Conservation (phyloP, 306 rosid genomes). For the Clitoria ternatea region DNA sequence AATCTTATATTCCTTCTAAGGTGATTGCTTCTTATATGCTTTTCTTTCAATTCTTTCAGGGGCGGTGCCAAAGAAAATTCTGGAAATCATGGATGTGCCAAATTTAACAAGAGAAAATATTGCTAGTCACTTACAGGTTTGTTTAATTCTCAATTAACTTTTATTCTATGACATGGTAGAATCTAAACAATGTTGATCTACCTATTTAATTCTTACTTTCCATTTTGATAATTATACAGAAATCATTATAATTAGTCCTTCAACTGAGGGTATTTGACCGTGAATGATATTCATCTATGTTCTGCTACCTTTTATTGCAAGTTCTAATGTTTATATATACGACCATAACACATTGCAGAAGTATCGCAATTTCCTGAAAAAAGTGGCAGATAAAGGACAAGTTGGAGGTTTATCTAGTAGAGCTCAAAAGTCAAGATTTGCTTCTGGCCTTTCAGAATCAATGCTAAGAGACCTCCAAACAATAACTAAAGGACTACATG, state of each 20-base stretch:
- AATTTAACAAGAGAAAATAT: constrained; percentile 58
- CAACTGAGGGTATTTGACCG: too few species aligned
- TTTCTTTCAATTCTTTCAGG: constrained; percentile 26
- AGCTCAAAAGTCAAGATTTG: constrained; percentile 43
- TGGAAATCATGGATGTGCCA: constrained; percentile 58
- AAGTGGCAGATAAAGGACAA: constrained; percentile 38
- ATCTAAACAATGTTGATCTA: too few species aligned
- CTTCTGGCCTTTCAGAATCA: constrained; percentile 22
- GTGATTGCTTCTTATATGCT: not conserved
- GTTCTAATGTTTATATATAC: not conserved
- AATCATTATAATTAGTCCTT: too few species aligned
- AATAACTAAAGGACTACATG: not conserved
- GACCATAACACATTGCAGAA: constrained; percentile 39
- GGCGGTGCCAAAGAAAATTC: constrained; percentile 60
- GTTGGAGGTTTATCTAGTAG: constrained; percentile 28
- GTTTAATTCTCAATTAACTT: not conserved
- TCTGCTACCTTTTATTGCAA: not conserved
- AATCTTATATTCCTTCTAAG: not conserved
- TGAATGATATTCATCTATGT: not conserved
- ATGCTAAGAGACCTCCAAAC: not conserved
- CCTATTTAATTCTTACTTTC: too few species aligned
- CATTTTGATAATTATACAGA: too few species aligned
- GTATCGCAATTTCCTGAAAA: constrained; percentile 47
- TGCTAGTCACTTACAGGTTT: constrained; percentile 76
- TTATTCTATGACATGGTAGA: not conserved